phyloP scores from a whole-genome alignment of 257 asterid species.

The Solanum sejunctum region DNA sequence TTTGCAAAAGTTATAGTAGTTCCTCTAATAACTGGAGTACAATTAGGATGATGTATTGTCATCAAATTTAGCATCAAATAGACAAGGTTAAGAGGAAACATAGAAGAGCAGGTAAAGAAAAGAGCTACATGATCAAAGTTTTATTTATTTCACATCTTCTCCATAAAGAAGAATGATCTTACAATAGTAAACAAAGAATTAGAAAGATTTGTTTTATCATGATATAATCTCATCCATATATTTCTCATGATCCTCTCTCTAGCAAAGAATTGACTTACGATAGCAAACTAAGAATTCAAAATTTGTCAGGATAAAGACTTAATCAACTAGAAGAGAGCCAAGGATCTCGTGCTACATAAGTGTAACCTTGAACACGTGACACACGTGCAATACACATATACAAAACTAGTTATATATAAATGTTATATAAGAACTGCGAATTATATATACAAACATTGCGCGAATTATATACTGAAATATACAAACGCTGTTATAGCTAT shows the following conservation, averaged over 20 bases:
- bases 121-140: background rate
- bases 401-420: too few species aligned
- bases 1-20: too few species aligned
- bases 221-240: too few species aligned
- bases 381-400: too few species aligned
- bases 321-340: conserved; percentile 52
- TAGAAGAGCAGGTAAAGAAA: background rate
- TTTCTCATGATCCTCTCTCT: background rate
- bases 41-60: too few species aligned
- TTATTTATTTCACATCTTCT: background rate
- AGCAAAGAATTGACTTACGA: background rate
- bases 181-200: background rate
- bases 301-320: background rate
- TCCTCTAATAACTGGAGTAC: too few species aligned
- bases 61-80: background rate
- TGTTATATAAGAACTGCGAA: too few species aligned
- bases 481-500: too few species aligned
- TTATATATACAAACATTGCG: too few species aligned
- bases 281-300: background rate
- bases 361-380: conserved; percentile 47
- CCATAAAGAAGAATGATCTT: background rate
- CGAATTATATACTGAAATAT: too few species aligned
- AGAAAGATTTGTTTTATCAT: background rate
- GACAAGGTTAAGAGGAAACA: background rate
- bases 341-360: conserved; percentile 67